phyloP scores from a whole-genome alignment of 116 monocot genomes.

The Posidonia oceanica region DNA sequence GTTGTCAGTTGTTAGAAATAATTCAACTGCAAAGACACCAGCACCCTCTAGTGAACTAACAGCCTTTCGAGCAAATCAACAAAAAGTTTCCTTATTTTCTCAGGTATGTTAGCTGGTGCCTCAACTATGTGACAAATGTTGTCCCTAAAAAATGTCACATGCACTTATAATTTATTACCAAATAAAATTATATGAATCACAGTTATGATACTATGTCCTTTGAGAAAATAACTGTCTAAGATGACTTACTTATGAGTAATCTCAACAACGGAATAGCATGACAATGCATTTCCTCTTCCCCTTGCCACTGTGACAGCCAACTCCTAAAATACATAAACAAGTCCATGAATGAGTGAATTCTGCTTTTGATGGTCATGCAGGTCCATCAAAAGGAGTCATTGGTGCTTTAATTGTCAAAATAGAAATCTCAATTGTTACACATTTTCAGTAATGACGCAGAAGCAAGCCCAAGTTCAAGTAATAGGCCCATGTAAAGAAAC shows the following conservation, averaged over 20 bases:
- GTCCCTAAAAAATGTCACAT: constrained; percentile 33
- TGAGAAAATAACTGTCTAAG: constrained; percentile 4
- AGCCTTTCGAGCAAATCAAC: constrained; percentile 67
- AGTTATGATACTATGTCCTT: too few relatives aligned
- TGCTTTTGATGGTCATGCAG: too few relatives aligned
- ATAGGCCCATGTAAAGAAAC: too few relatives aligned
- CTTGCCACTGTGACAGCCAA: constrained; percentile 88
- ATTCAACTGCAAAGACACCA: constrained; percentile 90
- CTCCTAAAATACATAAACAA: constrained; percentile 35
- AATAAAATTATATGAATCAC: too few relatives aligned
- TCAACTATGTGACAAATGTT: constrained; percentile 94
- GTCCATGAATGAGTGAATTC: not conserved
- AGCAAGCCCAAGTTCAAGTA: too few relatives aligned
- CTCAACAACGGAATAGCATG: constrained; percentile 87
- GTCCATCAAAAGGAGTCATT: too few relatives aligned
- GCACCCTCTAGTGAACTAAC: constrained; percentile 74
- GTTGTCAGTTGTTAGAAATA: constrained; percentile 68
- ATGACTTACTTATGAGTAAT: constrained; percentile 76
- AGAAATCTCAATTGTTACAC: too few relatives aligned
- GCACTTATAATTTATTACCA: too few relatives aligned
- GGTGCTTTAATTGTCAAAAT: too few relatives aligned
- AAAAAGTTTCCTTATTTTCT: constrained; percentile 42
- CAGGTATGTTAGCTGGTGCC: constrained; percentile 74
- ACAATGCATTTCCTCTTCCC: constrained; percentile 51
- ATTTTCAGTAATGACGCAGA: too few relatives aligned